A percentile compares a stretch with the other conserved stretches of the same genome.
Conservation (phyloP, 441 rosid species). For the Syzygium malaccense region DNA sequence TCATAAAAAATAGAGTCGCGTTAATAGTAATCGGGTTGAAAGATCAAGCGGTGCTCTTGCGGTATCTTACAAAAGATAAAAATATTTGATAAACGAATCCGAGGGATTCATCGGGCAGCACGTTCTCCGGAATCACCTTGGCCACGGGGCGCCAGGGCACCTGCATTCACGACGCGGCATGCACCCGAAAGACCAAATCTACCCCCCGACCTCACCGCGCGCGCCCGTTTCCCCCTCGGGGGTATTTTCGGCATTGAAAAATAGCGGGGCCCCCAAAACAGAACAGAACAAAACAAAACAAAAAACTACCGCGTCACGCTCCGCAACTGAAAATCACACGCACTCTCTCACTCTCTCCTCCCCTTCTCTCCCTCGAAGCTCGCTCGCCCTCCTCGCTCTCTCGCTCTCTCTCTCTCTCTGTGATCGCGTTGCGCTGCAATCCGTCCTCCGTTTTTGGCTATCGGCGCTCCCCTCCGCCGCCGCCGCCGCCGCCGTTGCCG, state of each 20-base stretch:
- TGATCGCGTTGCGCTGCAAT: neutral
- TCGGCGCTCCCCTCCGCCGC: neutral
- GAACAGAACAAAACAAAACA: neutral
- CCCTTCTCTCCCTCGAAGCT: neutral
- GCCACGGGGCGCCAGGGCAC: neutral
- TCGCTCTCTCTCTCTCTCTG: neutral
- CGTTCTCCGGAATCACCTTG: neutral
- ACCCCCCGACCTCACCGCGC: neutral
- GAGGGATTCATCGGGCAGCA: neutral
- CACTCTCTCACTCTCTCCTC: neutral
- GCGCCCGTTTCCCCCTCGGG: neutral
- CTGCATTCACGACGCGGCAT: neutral
- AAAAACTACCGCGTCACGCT: neutral
- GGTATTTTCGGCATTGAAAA: neutral
- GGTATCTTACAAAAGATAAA: neutral
- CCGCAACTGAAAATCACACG: neutral
- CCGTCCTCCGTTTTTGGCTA: no score
- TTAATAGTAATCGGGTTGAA: neutral
- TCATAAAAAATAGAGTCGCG: neutral
- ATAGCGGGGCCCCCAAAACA: neutral
- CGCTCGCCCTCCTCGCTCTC: neutral
- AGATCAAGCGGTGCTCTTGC: neutral
- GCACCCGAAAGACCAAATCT: neutral
- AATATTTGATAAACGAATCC: neutral
- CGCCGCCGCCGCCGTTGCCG: neutral